A percentile compares a stretch with the other conserved stretches of the same genome.
phyloP scores from a whole-genome alignment of 345 rosid species.

The Eucalyptus cloeziana region DNA sequence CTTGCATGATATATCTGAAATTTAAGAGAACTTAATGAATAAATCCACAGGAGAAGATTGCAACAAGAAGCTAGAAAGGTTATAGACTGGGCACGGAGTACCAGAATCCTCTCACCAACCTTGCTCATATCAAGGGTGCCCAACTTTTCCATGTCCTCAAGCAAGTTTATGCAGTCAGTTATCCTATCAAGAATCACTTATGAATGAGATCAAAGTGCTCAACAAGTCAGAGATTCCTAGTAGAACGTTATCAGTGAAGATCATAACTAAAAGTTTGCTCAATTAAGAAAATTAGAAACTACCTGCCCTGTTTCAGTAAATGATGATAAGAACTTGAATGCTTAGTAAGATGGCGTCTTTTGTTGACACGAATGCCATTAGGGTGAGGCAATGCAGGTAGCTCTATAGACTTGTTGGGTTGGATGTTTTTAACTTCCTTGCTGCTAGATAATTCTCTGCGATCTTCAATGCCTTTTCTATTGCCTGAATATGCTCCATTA shows the following conservation, averaged over 20 bases:
- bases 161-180: slow-evolving; percentile 57
- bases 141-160: slow-evolving; percentile 59
- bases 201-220: not conserved
- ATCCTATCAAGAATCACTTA: slow-evolving; percentile 29
- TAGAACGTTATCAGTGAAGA: not conserved
- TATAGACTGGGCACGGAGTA: not conserved
- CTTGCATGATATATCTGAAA: slow-evolving; percentile 76
- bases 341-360: slow-evolving; percentile 17
- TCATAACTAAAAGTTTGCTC: not conserved
- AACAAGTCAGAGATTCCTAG: not conserved
- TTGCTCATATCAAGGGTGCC: slow-evolving; percentile 71
- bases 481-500: slow-evolving; percentile 16
- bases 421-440: slow-evolving; percentile 18
- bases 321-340: slow-evolving; percentile 30
- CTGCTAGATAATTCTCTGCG: slow-evolving; percentile 14
- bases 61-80: not conserved
- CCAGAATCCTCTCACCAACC: slow-evolving; percentile 19
- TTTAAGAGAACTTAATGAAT: not conserved
- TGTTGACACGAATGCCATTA: slow-evolving; percentile 13
- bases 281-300: not conserved
- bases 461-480: slow-evolving; percentile 13
- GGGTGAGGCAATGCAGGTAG: slow-evolving; percentile 12
- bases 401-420: slow-evolving; percentile 14
- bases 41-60: not conserved
- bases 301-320: slow-evolving; percentile 70